Base-by-base conservation (phyloP, 306 rosid species). In the Lathyrus sativus region DNA sequence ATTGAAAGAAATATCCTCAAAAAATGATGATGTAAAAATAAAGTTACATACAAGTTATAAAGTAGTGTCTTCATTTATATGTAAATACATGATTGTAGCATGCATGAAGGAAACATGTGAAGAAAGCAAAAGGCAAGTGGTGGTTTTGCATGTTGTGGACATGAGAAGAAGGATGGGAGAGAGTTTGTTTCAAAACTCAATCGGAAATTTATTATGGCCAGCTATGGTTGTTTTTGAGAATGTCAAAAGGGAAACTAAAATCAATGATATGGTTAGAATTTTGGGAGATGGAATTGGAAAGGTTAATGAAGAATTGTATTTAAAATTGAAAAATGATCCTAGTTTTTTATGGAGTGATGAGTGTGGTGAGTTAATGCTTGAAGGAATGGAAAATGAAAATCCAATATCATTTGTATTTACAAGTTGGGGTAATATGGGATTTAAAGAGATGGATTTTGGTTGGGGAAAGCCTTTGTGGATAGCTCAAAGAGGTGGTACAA, bases 401-500 rank as follows among this genome's bases (percentile, higher is more conserved):
- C 76, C 85, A 2, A 63, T 67, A 4, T 44, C 80, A 0, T 71
- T 78, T 26, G 67, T 67, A 13, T 84, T 85, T 70, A 80, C 87
- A 15, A 77, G 81, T 14, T 85, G 88, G 89, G 68, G 45, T 2
- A 39, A 73, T 14, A 68, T 82, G 70, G 85, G 78, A 59, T 82
- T 85, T 48, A 33, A 55, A 9, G 71, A 78, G 4, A 2, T 80
- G n/a, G 72, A 82, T 51, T 87, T 87, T 67, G 89, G 89, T 11
- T 60, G 72, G 83, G 89, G 92, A 11, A 80, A 38, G 64, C 87
- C 87, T 35, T 48, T 73, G 31, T 84, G 92, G 89, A 6, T 82
- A 18, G 86, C 79, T 18, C 61, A 54, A 9, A 60, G 59, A 58
- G 92, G 92, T 7, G 84, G 80, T 13, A 71, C 74, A 15, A 62